A percentile compares a stretch with the other conserved stretches of the same genome.
Conservation (phyloP, 768 basidiomycete species). For the Podaxis sp. region DNA sequence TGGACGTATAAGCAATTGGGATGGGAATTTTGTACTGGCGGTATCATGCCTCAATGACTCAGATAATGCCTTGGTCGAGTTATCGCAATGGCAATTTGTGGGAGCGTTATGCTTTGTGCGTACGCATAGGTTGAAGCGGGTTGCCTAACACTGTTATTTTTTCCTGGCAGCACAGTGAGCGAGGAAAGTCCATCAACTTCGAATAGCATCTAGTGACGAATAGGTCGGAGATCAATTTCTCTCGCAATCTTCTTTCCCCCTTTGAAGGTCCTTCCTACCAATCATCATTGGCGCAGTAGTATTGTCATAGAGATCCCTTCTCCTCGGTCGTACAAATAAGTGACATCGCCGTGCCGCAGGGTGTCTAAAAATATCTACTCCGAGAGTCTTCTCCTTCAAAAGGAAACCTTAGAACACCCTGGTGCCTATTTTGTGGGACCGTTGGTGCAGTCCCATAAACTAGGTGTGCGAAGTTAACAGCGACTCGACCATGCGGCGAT, state of each 20-base stretch:
- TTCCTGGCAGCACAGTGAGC: background rate
- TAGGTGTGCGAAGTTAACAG: conserved; percentile 4
- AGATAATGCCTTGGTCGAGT: background rate
- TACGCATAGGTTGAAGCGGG: background rate
- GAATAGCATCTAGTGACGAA: background rate
- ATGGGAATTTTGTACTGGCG: conserved; percentile 33
- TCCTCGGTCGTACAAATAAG: background rate
- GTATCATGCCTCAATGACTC: conserved; percentile 19
- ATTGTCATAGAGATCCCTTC: background rate
- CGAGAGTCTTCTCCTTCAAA: background rate
- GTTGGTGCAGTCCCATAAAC: background rate
- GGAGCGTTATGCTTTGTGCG: background rate
- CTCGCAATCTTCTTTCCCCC: background rate
- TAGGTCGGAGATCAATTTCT: background rate
- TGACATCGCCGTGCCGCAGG: background rate
- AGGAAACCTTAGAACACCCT: background rate
- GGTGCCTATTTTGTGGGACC: background rate
- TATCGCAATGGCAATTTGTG: background rate
- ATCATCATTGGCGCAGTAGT: background rate
- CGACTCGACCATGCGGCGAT: background rate
- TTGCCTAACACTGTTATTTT: background rate
- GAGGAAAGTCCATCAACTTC: too few relatives aligned
- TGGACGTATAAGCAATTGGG: conserved; percentile 39
- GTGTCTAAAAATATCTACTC: background rate
- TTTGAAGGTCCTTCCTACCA: background rate